Evolutionary conservation across 2,329 filamentous ascomycete genomes (phyloP).

Genomic region (Diaporthe nobilis): DNA sequence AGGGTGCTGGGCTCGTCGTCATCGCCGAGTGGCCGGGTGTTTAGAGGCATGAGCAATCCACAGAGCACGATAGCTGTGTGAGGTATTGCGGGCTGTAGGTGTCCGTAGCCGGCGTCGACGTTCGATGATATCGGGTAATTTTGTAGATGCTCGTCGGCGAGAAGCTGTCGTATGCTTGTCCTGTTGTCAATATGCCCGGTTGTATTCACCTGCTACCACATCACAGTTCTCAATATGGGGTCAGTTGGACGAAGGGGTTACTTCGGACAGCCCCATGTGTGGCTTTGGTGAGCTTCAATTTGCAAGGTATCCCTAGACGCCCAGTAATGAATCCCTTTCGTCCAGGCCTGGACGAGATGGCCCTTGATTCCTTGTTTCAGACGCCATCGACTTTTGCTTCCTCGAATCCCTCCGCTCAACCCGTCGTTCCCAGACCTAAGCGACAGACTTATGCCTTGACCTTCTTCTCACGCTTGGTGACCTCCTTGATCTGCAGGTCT

Average conservation of each 20-base stretch:
- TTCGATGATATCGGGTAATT: conserved; percentile 52
- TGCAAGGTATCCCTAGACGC: conserved; percentile 71
- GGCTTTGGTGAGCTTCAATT: conserved; percentile 56
- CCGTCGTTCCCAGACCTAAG: conserved; percentile 39
- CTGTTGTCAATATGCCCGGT: conserved; percentile 45
- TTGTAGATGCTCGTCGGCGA: conserved; percentile 43
- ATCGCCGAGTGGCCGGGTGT: conserved; percentile 55
- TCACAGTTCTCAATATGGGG: conserved; percentile 31
- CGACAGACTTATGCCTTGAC: conserved; percentile 54
- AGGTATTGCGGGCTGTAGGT: conserved; percentile 46
- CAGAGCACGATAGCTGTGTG: conserved; percentile 45
- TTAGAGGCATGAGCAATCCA: conserved; percentile 52
- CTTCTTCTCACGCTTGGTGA: conserved; percentile 73
- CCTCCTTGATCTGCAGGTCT: conserved; percentile 69
- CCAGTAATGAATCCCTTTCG: conserved; percentile 59
- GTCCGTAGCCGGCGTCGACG: conserved; percentile 45
- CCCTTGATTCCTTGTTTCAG: conserved; percentile 43
- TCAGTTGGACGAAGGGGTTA: background rate
- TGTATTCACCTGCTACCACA: conserved; percentile 48
- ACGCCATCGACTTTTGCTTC: conserved; percentile 42
- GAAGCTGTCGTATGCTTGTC: conserved; percentile 38
- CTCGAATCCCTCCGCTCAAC: conserved; percentile 49
- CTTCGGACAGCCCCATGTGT: conserved; percentile 44
- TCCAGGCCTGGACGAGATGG: conserved; percentile 49
- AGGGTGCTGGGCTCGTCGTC: conserved; percentile 57